Conservation (phyloP, 768 basidiomycete species). For the Lyophyllum shimeji region DNA sequence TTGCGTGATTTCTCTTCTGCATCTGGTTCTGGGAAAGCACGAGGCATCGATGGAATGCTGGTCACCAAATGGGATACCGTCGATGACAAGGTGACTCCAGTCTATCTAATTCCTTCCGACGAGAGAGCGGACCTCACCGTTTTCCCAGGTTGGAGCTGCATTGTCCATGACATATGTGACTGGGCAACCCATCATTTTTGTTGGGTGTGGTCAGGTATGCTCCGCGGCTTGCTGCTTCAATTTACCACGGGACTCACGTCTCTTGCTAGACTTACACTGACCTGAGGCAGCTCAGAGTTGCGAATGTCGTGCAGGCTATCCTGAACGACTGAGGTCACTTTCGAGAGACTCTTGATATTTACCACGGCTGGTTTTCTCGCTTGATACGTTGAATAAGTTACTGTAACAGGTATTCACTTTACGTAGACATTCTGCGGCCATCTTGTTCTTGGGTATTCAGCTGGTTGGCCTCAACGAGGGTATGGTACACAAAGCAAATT, state of each 20-base stretch:
- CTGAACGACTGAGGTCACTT: conserved; percentile 38
- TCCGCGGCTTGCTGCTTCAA: not conserved
- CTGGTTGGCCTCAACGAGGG: not conserved
- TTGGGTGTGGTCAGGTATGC: conserved; percentile 93
- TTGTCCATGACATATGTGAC: conserved; percentile 99
- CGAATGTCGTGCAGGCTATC: conserved; percentile 92
- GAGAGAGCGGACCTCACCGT: not conserved
- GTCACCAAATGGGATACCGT: conserved; percentile 99
- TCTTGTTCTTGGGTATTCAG: too few relatives aligned
- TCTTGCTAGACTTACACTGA: conserved; percentile 90
- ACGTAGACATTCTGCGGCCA: too few relatives aligned
- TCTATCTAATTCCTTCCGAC: not conserved
- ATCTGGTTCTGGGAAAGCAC: conserved; percentile 63
- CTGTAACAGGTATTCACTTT: not conserved
- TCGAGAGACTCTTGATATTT: not conserved
- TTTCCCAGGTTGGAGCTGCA: conserved; percentile 87
- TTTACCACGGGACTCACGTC: not conserved
- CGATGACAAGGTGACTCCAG: conserved; percentile 77
- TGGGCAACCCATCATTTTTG: conserved; percentile 97
- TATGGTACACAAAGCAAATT: not conserved
- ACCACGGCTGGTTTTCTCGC: not conserved
- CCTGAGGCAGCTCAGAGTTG: conserved; percentile 84
- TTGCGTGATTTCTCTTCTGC: conserved; percentile 88
- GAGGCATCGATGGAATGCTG: conserved; percentile 98
- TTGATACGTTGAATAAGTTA: not conserved